Evolutionary conservation across 495 filamentous ascomycete genomes (phyloP).

Genomic region (Penicillium lividum): DNA sequence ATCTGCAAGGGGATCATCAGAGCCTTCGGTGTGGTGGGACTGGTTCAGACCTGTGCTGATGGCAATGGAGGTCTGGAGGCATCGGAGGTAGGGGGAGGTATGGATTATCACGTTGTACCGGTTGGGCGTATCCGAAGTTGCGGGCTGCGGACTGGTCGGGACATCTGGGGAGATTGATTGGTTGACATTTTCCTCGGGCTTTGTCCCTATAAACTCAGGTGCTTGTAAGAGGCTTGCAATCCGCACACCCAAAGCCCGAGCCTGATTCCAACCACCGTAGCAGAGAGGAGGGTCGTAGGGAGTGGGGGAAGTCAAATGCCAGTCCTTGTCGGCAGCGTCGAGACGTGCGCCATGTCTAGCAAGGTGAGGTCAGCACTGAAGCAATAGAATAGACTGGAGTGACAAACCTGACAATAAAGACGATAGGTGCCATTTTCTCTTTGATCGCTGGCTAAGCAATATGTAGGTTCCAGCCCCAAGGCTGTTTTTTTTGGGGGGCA

Average conservation of each 20-base stretch:
- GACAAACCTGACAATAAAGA: slow-evolving; percentile 79
- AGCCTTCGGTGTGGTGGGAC: slow-evolving; percentile 39
- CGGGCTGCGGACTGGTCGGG: slow-evolving; percentile 18
- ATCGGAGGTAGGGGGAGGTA: slow-evolving; percentile 88
- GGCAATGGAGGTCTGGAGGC: slow-evolving; percentile 87
- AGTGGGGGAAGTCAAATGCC: slow-evolving; percentile 91
- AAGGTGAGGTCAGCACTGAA: slow-evolving; percentile 6
- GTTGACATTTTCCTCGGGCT: slow-evolving; percentile 18
- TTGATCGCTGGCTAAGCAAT: too few species aligned
- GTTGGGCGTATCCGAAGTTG: slow-evolving; percentile 44
- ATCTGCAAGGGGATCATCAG: slow-evolving; percentile 2
- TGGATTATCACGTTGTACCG: slow-evolving; percentile 83
- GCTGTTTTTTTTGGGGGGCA: too few species aligned
- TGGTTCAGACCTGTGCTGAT: slow-evolving; percentile 87
- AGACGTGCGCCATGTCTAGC: slow-evolving; percentile 86
- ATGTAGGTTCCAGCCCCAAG: too few species aligned
- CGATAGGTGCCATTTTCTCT: slow-evolving; percentile 40
- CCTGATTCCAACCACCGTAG: slow-evolving; percentile 90
- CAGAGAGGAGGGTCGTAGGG: slow-evolving; percentile 96
- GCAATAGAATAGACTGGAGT: too few species aligned
- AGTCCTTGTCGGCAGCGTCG: slow-evolving; percentile 89
- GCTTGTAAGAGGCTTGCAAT: slow-evolving; percentile 72
- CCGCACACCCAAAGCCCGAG: slow-evolving; percentile 72
- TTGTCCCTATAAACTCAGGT: slow-evolving; percentile 31
- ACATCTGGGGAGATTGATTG: slow-evolving; percentile 14